phyloP scores from a whole-genome alignment of 768 basidiomycete species.

The Lepiota brunneoincarnata region DNA sequence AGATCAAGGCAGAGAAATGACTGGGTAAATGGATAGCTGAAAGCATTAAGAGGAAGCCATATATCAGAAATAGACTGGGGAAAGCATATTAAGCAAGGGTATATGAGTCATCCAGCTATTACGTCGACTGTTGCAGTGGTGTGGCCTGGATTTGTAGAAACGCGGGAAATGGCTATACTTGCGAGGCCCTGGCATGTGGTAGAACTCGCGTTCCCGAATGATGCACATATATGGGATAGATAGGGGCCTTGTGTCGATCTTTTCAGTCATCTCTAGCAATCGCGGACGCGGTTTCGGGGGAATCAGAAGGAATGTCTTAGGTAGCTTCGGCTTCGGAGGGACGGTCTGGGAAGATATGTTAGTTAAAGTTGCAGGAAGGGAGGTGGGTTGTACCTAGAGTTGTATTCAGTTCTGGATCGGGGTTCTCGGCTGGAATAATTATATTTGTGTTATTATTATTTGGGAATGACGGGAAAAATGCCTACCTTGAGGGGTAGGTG shows the following conservation, averaged over 20 bases:
- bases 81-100: constrained; percentile 8
- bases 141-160: too few relatives aligned
- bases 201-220: neutral
- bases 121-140: neutral
- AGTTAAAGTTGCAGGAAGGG: neutral
- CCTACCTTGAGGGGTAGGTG: neutral
- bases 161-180: too few relatives aligned
- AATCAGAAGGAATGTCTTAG: neutral
- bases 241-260: neutral
- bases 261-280: neutral
- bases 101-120: constrained; percentile 1
- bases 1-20: neutral
- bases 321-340: too few relatives aligned
- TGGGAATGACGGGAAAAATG: too few relatives aligned
- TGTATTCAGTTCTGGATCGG: neutral
- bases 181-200: neutral
- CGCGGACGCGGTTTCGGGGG: neutral
- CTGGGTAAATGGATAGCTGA: too few relatives aligned
- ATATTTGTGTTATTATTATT: too few relatives aligned
- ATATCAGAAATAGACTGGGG: neutral
- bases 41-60: too few relatives aligned
- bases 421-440: neutral
- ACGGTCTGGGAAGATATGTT: too few relatives aligned
- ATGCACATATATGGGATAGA: neutral
- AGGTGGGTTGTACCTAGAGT: neutral